Base-by-base conservation (phyloP, 179 eudicot genomes). In the Nepenthes alata region DNA sequence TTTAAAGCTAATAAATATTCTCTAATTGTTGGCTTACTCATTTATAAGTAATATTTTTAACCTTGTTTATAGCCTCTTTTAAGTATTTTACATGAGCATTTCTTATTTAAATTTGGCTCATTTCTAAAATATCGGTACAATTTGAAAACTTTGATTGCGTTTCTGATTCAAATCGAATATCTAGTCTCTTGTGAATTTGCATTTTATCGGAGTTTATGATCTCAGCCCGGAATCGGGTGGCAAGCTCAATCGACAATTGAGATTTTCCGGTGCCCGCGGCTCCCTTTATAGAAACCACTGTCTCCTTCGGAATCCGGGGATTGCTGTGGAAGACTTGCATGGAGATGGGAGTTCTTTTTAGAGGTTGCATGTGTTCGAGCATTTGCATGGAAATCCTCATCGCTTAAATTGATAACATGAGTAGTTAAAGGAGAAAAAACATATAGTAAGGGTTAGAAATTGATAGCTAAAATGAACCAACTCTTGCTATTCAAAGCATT, bases 231-330 rank as follows among this genome's bases (percentile, higher is more conserved):
- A 84, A 84, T 1, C 63, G 75, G 1, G 77, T 72, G 47, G 90
- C 90, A 0, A 89, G 64, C 67, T 89, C 94, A 55, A 89, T 74
- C 0, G 96, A 84, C 38, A 89, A 85, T 1, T 78, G 76, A 0
- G 96, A 86, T 47, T 89, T 89, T 0, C 96, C 96, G 0, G 96
- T 79, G 5, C 96, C 96, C 0, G 96, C 86, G 11, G 85, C 82
- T n/a, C 96, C 96, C 81, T 86, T 66, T 4, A 89, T 79, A 52
- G 86, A 78, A 47, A 89, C 80, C 13, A 86, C 88, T 67, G 84
- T 89, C 47, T 82, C 89, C 64, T 70, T 78, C 10, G 68, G 71
- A 12, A 64, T 70, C 13, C 75, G 69, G 6, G 67, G 70, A 47
- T 16, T 47, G 39, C n/a, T 35, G 5, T 71, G 61, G 37, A 76